These are phyloP conservation scores for Leccinum colubrinum DNA, from an alignment of 1,284 basidiomycete genomes.

Conservation along the genomic window DNA sequence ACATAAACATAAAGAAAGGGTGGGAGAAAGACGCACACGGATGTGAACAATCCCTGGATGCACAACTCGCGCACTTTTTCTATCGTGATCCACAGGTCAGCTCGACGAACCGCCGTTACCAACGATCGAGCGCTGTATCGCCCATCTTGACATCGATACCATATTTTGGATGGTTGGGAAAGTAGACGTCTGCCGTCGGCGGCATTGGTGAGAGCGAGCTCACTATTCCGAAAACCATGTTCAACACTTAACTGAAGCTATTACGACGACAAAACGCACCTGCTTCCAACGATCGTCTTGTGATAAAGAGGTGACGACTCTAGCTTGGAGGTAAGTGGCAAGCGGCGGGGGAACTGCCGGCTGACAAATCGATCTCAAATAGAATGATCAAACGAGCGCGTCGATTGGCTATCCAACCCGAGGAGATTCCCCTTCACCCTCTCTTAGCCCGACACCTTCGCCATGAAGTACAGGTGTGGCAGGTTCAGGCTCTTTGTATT, in stretches of 20 bases:
- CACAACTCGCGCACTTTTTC: too few species aligned
- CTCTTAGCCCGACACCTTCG: constrained; percentile 21
- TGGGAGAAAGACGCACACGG: too few species aligned
- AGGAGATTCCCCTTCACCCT: too few species aligned
- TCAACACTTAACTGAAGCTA: background rate
- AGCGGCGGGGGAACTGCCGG: too few species aligned
- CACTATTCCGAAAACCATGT: constrained; percentile 17
- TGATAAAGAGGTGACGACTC: constrained; percentile 42
- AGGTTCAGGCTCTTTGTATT: background rate
- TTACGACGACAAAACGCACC: constrained; percentile 29
- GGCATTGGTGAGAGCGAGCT: constrained; percentile 38
- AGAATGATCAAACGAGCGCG: too few species aligned
- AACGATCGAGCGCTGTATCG: background rate
- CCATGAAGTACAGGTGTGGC: constrained; percentile 61
- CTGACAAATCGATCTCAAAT: too few species aligned
- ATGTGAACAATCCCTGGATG: too few species aligned
- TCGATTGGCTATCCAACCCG: too few species aligned
- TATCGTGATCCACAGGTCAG: background rate
- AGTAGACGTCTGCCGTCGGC: constrained; percentile 35
- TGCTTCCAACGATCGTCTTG: constrained; percentile 43
- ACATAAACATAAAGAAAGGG: too few species aligned
- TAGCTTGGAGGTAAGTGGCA: too few species aligned
- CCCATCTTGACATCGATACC: constrained; percentile 17
- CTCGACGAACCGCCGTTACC: background rate
- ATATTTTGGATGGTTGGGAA: constrained; percentile 37